Evolutionary conservation across 169 alveolate species (phyloP).

Genomic region (Plasmodium fragile): DNA sequence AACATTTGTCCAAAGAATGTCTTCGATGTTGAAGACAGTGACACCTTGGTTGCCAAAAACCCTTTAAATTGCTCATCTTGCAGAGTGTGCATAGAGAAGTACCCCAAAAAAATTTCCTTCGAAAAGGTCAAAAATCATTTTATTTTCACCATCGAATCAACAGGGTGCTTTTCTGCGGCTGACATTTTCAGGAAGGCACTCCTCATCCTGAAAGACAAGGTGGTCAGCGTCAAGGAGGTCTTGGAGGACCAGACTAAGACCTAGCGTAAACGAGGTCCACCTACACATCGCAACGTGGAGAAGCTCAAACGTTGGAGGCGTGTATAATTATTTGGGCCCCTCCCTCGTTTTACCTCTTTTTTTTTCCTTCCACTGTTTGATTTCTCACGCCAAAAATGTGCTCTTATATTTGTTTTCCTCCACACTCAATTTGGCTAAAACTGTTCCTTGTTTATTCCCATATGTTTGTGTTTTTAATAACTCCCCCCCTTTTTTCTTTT

Average conservation of each 20-base stretch:
- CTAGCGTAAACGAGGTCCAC: neutral
- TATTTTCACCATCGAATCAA: conserved; percentile 89
- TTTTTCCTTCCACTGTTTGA: neutral
- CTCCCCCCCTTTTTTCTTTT: neutral
- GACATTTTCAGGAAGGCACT: conserved; percentile 82
- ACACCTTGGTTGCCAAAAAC: conserved; percentile 90
- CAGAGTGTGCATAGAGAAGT: conserved; percentile 97
- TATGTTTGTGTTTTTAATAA: neutral
- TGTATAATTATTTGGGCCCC: neutral
- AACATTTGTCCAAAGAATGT: conserved; percentile 96
- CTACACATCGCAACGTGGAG: neutral
- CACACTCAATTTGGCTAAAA: neutral
- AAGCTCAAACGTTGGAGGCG: neutral
- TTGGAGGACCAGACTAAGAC: conserved; percentile 31
- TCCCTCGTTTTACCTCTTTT: neutral
- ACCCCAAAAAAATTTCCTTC: conserved; percentile 85
- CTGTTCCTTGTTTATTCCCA: neutral
- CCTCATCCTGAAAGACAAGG: conserved; percentile 77
- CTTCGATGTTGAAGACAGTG: conserved; percentile 93
- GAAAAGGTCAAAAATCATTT: conserved; percentile 89
- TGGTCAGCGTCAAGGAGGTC: conserved; percentile 71
- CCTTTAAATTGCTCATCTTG: conserved; percentile 97
- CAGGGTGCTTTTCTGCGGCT: conserved; percentile 86
- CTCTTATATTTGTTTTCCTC: neutral
- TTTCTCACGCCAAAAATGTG: neutral